Evolutionary conservation across 345 rosid genomes (phyloP).

Genomic region (Acer campestre): DNA sequence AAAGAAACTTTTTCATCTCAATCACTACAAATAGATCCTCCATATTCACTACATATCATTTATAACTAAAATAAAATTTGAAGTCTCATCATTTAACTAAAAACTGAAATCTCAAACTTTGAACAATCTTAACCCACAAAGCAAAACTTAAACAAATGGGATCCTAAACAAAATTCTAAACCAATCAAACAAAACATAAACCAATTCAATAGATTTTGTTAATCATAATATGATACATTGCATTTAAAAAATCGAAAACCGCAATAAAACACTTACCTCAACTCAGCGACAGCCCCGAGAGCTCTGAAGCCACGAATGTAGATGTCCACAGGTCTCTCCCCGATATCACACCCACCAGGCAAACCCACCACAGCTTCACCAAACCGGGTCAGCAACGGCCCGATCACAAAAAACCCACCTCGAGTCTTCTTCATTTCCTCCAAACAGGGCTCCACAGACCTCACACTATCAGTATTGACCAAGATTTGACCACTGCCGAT

Average conservation of each 20-base stretch:
- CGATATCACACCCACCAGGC: constrained; percentile 46
- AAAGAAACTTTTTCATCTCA: too few species aligned
- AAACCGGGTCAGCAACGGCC: constrained; percentile 35
- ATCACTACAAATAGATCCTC: too few species aligned
- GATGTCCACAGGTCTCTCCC: constrained; percentile 37
- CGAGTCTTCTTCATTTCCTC: constrained; percentile 31
- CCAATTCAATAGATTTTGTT: not conserved
- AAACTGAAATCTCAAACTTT: too few species aligned
- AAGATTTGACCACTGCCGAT: not conserved
- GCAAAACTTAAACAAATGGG: too few species aligned
- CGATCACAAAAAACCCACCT: constrained; percentile 38
- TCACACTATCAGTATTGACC: constrained; percentile 19
- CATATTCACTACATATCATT: too few species aligned
- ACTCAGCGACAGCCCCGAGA: constrained; percentile 34
- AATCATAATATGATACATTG: not conserved
- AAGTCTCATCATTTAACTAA: too few species aligned
- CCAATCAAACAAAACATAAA: not conserved
- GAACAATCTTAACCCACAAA: too few species aligned
- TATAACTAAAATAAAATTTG: too few species aligned
- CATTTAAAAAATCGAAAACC: not conserved
- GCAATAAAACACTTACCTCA: constrained; percentile 5
- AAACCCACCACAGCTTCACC: constrained; percentile 36
- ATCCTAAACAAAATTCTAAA: too few species aligned
- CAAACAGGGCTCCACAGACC: constrained; percentile 23
- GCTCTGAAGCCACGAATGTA: constrained; percentile 36